Conservation (phyloP, 1,284 basidiomycete species). For the Cerioporus squamosus region DNA sequence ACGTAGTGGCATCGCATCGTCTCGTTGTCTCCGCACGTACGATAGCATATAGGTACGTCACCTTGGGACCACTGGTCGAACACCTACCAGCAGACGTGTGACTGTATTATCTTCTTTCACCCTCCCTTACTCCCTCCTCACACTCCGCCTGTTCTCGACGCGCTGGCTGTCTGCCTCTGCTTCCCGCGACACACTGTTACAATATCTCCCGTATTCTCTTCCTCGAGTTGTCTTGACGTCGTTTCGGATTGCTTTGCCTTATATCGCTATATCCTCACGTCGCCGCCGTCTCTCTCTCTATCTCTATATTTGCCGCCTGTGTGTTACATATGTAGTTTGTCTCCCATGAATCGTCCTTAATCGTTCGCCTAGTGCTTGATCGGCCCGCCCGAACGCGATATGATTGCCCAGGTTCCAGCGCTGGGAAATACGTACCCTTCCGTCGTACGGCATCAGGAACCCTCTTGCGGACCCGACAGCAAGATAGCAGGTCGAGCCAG, state of each 20-base stretch:
- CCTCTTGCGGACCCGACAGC: neutral
- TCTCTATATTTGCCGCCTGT: conserved; percentile 13
- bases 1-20: conserved; percentile 4
- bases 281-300: neutral
- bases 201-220: conserved; percentile 2
- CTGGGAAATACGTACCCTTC: neutral
- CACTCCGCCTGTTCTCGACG: neutral
- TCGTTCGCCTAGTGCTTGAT: neutral
- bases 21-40: conserved; percentile 5
- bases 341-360: conserved; percentile 19
- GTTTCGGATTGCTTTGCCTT: conserved; percentile 21
- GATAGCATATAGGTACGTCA: conserved; percentile 18
- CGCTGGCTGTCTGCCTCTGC: neutral
- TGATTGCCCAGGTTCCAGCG: too few relatives aligned
- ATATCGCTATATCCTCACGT: conserved; percentile 20
- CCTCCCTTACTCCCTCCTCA: neutral
- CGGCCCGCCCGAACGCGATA: neutral
- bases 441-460: neutral
- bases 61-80: conserved; percentile 3
- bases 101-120: conserved; percentile 6
- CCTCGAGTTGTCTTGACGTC: conserved; percentile 11
- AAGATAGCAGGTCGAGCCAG: neutral
- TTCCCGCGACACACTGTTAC: conserved; percentile 16
- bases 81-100: conserved; percentile 4
- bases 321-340: conserved; percentile 27